Evolutionary conservation across 2,329 filamentous ascomycete genomes (phyloP), one percentile per base, ranked within the genome.

Genomic region (Phialophora expanda): DNA sequence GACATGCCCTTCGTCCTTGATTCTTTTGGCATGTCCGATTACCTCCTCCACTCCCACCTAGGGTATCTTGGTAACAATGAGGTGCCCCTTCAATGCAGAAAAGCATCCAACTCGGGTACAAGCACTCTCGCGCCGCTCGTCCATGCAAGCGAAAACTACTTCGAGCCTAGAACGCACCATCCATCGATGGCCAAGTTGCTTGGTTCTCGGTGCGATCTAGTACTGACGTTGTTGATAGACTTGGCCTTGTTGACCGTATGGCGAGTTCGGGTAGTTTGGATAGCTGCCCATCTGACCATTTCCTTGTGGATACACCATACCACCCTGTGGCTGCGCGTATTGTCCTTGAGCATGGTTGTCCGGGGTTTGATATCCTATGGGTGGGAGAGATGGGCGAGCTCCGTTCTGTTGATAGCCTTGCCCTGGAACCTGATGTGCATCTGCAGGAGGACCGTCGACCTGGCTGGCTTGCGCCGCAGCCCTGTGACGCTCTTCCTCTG

Each of bases 401-500:
- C 77, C 79, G 69, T 79, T 80, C 69, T 81, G 80, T 67, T 81
- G 80, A 55, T 75, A 77, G 56, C 67, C 74, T 71, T 80, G 78
- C 34, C 76, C 76, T 56, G 71, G 84, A 75, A 69, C 69, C 24
- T 69, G 70, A 53, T 73, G 71, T 5, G 62, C 65, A 9, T 79
- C 89, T 84, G 54, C 80, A 56, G 78, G 73, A 58, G 79, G 76
- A 63, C 78, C 80, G 65, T 85, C 76, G 80, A 87, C 77, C 78
- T 72, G 83, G 76, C 71, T 86, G 9, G 80, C 83, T 65, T 84
- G 78, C 34, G 84, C 83, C 5, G 85, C 88, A 32, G 86, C 86
- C 11, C 86, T 78, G 69, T 89, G 85, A 70, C 89, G 86, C 76
- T 97, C 93, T 70, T 98, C 94, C 9, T 93, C 92, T 12, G 90